Base-by-base conservation (phyloP, 352 stramenopile species). In the Plasmopara viticola region DNA sequence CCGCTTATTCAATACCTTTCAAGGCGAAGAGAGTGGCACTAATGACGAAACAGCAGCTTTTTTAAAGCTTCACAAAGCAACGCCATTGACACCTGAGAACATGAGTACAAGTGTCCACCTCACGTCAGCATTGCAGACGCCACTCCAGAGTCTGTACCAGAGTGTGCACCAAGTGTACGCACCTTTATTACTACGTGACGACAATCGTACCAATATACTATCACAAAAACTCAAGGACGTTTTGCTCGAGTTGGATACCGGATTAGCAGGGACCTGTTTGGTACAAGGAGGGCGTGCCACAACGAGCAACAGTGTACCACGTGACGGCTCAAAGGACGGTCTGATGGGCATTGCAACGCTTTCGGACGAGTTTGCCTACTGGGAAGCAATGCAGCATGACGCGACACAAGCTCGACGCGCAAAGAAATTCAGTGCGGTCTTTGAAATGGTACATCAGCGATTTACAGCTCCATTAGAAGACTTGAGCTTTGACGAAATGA, bases 301-400 rank as follows among this genome's bases (percentile, higher is more conserved):
- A n/a, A 63, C 64, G 31, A 9, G 41, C 5, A 58, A 68, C 15
- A 9, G 38, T 17, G 13, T 40, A 9, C 15, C 40, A 14, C 59
- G 55, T 28, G 70, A 83, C 14, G 44, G 68, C 10, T 6, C 31
- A 12, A 57, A 67, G 2, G 68, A 68, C 12, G 59, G 67, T 9
- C 62, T 94, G 14, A 82, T 87, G 67, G 63, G 56, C n/a, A 94
- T 97, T 29, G 76, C 82, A 28, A 91, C 68, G 13, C 74, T 95
- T 49, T 62, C 64, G 2, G 87, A 97, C 64, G 89, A 97, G 60
- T 87, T 94, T 41, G 57, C 81, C 2, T 97, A 86, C 58, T 97
- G 90, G 88, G 77, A 86, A 30, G 50, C 54, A 9, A 54, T 65
- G 49, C 58, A 70, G 47, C 60, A 66, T 3, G 78, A 90, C 47